Conservation (phyloP, 148 eudicot genomes). For the Arbutus unedo region DNA sequence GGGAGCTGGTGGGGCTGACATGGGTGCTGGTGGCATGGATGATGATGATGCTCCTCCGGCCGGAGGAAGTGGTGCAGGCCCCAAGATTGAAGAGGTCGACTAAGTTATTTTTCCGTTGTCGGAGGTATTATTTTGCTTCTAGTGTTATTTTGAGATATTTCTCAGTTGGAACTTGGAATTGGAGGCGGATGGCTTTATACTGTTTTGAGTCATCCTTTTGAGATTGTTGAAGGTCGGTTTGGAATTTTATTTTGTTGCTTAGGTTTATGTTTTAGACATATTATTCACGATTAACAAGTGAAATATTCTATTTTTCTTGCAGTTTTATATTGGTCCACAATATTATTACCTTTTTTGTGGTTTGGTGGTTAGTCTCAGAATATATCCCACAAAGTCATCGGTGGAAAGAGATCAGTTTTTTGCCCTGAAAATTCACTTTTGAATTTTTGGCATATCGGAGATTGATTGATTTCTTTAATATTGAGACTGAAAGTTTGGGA, state of each 20-base stretch:
- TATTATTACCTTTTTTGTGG: background rate
- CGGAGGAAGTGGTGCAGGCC: conserved; percentile 17
- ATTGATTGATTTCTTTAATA: background rate
- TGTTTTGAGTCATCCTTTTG: background rate
- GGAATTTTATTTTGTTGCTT: background rate
- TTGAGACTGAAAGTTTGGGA: background rate
- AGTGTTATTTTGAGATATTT: background rate
- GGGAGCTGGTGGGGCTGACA: conserved; percentile 10
- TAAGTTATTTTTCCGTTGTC: background rate
- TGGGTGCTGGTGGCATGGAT: conserved; percentile 13
- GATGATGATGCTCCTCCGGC: conserved; percentile 18
- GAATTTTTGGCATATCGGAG: background rate
- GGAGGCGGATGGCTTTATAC: background rate
- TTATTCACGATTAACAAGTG: background rate
- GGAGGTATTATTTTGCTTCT: background rate
- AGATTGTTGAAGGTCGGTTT: background rate
- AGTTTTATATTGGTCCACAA: background rate
- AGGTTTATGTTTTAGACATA: background rate
- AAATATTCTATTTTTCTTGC: too few relatives aligned
- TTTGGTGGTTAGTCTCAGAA: background rate
- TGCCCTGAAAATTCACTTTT: background rate
- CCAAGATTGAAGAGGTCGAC: conserved; percentile 30
- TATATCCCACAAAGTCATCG: background rate
- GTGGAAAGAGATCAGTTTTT: background rate
- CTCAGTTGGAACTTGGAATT: background rate